Conservation (phyloP, 495 filamentous ascomycete genomes). For the Penicillium odoratum region DNA sequence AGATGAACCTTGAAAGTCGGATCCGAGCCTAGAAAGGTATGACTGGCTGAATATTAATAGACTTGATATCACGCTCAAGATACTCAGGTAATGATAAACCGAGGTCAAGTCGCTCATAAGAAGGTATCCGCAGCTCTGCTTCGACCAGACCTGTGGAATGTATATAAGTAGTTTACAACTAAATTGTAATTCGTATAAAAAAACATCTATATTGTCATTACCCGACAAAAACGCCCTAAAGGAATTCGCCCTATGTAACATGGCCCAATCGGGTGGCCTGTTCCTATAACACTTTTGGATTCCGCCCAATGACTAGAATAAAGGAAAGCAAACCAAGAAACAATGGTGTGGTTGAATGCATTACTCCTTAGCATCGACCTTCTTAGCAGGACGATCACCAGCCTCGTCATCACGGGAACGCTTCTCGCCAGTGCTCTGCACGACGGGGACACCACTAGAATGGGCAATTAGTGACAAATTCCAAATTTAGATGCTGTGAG, state of each 20-base stretch:
- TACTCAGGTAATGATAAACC: too few species aligned
- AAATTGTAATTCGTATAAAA: background rate
- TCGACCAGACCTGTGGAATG: too few species aligned
- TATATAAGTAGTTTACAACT: background rate
- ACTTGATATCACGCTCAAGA: too few species aligned
- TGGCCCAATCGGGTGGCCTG: conserved; percentile 15
- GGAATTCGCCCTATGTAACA: conserved; percentile 21
- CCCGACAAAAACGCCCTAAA: conserved; percentile 24
- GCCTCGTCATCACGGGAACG: conserved; percentile 47
- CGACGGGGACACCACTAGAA: conserved; percentile 47
- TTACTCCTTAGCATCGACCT: conserved; percentile 51
- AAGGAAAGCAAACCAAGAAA: conserved; percentile 19
- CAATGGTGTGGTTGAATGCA: conserved; percentile 1
- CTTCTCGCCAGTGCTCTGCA: conserved; percentile 51
- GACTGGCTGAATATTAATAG: too few species aligned
- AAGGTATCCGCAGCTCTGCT: too few species aligned
- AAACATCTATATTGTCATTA: conserved; percentile 16
- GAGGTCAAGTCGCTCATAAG: too few species aligned
- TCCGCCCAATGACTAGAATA: conserved; percentile 21
- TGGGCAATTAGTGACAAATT: conserved; percentile 2
- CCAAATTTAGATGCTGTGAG: background rate
- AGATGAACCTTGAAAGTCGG: background rate
- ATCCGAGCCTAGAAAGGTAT: background rate
- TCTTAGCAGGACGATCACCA: conserved; percentile 46
- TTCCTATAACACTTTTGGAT: conserved; percentile 30